phyloP scores from a whole-genome alignment of 1,139 yeast species.

The Geotrichum bryndzae region DNA sequence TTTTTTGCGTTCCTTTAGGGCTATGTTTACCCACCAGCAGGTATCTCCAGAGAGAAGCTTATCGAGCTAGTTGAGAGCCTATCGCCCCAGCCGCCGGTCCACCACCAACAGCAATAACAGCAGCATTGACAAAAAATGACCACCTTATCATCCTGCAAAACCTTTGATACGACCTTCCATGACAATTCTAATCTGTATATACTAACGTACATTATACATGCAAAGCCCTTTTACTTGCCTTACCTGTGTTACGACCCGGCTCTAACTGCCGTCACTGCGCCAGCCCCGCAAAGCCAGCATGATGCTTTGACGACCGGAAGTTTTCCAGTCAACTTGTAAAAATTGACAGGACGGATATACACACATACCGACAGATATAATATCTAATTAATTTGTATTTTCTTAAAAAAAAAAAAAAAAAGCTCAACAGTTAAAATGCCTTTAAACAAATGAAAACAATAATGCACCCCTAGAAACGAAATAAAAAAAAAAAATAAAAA shows the following conservation, averaged over 20 bases:
- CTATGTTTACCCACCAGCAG: conserved; percentile 26
- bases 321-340: too few species aligned
- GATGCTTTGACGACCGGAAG: too few species aligned
- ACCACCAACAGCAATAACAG: not conserved
- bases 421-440: not conserved
- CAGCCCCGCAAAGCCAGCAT: too few species aligned
- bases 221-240: too few species aligned
- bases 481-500: too few species aligned
- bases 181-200: not conserved
- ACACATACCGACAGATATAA: not conserved
- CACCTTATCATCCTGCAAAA: not conserved
- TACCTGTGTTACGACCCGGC: too few species aligned
- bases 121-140: not conserved
- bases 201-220: not conserved
- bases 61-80: conserved; percentile 21
- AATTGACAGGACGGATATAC: too few species aligned
- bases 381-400: not conserved
- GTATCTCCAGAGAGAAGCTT: conserved; percentile 22
- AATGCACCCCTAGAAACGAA: not conserved
- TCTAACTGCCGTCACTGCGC: too few species aligned
- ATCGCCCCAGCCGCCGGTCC: conserved; percentile 1
- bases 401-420: not conserved
- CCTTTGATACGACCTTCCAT: not conserved
- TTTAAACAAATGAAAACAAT: not conserved
- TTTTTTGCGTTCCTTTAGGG: conserved; percentile 19